Evolutionary conservation across 2,329 filamentous ascomycete genomes (phyloP).

Genomic region (Chaetomium globosum): DNA sequence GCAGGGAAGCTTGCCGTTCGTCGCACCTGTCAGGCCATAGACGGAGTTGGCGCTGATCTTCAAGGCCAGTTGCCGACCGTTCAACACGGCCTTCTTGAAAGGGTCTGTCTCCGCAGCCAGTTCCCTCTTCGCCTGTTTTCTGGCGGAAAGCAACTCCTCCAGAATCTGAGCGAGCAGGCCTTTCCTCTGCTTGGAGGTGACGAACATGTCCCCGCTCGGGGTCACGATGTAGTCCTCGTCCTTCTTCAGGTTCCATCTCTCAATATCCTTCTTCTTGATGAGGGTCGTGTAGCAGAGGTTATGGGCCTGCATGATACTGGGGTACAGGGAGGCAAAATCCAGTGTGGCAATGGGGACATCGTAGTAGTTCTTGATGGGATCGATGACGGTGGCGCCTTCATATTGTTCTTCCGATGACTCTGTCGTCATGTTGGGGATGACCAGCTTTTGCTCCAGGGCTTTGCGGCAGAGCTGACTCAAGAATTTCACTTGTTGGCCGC

Average conservation of each 20-base stretch:
- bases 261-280: slow-evolving; percentile 74
- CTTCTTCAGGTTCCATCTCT: slow-evolving; percentile 75
- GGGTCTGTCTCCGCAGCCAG: slow-evolving; percentile 85
- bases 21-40: slow-evolving; percentile 95
- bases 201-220: slow-evolving; percentile 91
- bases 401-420: slow-evolving; percentile 83
- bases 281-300: slow-evolving; percentile 98
- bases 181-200: slow-evolving; percentile 84
- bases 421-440: slow-evolving; percentile 82
- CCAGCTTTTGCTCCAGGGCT: slow-evolving; percentile 86
- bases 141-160: slow-evolving; percentile 84
- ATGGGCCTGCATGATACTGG: slow-evolving; percentile 98
- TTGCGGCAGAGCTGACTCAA: slow-evolving; percentile 97
- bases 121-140: slow-evolving; percentile 93
- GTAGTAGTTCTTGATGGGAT: slow-evolving; percentile 91
- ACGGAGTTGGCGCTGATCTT: slow-evolving; percentile 98
- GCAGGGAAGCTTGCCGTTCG: slow-evolving; percentile 92
- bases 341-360: slow-evolving; percentile 93
- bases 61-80: slow-evolving; percentile 92
- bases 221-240: slow-evolving; percentile 97
- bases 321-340: slow-evolving; percentile 98
- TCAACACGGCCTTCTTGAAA: slow-evolving; percentile 97
- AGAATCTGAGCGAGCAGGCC: slow-evolving; percentile 93
- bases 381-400: slow-evolving; percentile 96
- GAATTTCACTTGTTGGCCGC: slow-evolving; percentile 97